These are phyloP conservation scores for Ophiostoma himal-ulmi DNA, from an alignment of 2,329 filamentous ascomycete species.

Conservation along the genomic window DNA sequence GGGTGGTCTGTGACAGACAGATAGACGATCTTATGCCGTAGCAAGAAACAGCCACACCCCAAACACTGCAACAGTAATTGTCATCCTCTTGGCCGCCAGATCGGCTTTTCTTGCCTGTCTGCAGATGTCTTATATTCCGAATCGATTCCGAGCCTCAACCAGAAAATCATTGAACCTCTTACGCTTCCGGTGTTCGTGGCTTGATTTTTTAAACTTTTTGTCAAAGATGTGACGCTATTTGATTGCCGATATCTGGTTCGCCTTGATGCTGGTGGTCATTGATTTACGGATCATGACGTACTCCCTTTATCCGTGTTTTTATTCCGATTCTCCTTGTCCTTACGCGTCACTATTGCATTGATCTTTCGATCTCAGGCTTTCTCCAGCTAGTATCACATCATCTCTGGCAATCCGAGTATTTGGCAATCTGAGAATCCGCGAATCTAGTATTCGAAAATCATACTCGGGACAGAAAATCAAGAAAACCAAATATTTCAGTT, in stretches of 20 bases:
- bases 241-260: too few species aligned
- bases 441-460: neutral
- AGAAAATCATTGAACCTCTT: neutral
- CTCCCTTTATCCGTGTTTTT: neutral
- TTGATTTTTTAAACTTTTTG: neutral
- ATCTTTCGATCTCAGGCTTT: too few species aligned
- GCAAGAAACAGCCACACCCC: too few species aligned
- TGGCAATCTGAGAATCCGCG: neutral
- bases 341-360: too few species aligned
- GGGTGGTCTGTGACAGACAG: neutral
- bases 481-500: neutral
- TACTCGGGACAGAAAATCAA: neutral
- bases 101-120: neutral
- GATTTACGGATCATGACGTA: neutral
- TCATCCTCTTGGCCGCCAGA: neutral
- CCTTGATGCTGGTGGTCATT: neutral
- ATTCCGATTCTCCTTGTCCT: neutral
- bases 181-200: slow-evolving; percentile 2
- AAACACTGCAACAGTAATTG: neutral
- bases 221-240: too few species aligned
- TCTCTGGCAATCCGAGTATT: neutral
- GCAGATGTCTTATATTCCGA: neutral
- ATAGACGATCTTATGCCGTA: neutral
- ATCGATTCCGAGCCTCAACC: neutral
- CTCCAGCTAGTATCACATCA: neutral